These are phyloP conservation scores for Ascochyta viciae-villosae DNA, from an alignment of 2,329 filamentous ascomycete species.

Conservation along the genomic window DNA sequence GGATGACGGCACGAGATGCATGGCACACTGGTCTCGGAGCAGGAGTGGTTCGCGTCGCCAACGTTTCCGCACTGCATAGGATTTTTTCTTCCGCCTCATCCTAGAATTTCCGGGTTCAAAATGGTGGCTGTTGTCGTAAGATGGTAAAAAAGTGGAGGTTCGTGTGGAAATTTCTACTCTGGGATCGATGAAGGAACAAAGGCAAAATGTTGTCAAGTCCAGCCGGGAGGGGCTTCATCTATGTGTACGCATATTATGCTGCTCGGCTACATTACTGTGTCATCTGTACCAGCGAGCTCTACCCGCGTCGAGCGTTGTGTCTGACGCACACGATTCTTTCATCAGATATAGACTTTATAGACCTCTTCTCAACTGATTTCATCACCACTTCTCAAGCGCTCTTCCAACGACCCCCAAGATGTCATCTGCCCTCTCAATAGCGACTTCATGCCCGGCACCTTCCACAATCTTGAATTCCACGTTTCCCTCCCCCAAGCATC, in stretches of 20 bases:
- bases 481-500: conserved; percentile 64
- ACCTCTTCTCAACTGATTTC: not conserved
- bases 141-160: too few relatives aligned
- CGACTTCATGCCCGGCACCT: conserved; percentile 73
- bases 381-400: conserved; percentile 44
- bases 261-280: too few relatives aligned
- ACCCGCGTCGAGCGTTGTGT: too few relatives aligned
- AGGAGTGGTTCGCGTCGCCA: not conserved
- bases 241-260: too few relatives aligned
- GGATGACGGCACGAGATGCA: not conserved
- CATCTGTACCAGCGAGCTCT: too few relatives aligned
- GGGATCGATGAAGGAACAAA: too few relatives aligned
- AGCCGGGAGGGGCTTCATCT: too few relatives aligned
- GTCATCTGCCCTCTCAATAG: conserved; percentile 66
- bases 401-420: conserved; percentile 62
- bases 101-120: not conserved
- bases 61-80: conserved; percentile 1
- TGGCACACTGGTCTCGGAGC: not conserved
- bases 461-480: conserved; percentile 62
- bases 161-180: too few relatives aligned
- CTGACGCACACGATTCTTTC: too few relatives aligned
- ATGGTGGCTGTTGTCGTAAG: too few relatives aligned
- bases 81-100: too few relatives aligned
- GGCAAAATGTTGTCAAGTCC: too few relatives aligned
- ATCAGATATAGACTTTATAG: not conserved